These are phyloP conservation scores for Phytophthora ramorum DNA, from an alignment of 352 stramenopile genomes.

Conservation along the genomic window DNA sequence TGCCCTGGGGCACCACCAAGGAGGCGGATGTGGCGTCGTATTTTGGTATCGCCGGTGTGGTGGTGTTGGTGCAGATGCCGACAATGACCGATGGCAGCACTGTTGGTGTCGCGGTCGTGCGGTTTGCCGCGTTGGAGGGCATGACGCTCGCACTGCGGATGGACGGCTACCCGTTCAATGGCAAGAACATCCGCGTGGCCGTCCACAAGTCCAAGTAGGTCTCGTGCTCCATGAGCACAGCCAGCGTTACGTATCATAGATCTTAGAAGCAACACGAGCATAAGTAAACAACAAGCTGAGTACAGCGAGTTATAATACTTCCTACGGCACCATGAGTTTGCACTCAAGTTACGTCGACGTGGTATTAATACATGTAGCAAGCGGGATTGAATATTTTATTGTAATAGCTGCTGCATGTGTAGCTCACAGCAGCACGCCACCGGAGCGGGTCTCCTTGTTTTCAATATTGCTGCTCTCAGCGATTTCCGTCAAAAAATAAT, in stretches of 20 bases:
- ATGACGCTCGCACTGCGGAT: constrained; percentile 65
- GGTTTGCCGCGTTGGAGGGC: constrained; percentile 56
- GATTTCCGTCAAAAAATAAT: constrained; percentile 15
- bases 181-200: constrained; percentile 67
- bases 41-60: constrained; percentile 59
- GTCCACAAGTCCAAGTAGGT: constrained; percentile 46
- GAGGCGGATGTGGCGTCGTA: constrained; percentile 66
- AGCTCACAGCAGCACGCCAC: not conserved
- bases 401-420: not conserved
- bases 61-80: constrained; percentile 70
- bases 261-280: constrained; percentile 35
- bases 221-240: constrained; percentile 10
- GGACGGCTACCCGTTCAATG: constrained; percentile 74
- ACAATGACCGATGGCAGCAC: constrained; percentile 77
- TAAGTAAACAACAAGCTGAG: constrained; percentile 20
- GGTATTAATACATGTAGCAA: too few species aligned
- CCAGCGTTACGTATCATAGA: constrained; percentile 35
- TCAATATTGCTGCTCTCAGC: not conserved
- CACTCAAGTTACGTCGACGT: too few species aligned
- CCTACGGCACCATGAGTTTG: too few species aligned
- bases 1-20: constrained; percentile 59
- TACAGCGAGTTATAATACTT: not conserved
- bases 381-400: not conserved
- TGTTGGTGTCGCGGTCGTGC: constrained; percentile 70
- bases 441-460: not conserved